Conservation (phyloP, 345 rosid species). For the Kernera saxatilis region DNA sequence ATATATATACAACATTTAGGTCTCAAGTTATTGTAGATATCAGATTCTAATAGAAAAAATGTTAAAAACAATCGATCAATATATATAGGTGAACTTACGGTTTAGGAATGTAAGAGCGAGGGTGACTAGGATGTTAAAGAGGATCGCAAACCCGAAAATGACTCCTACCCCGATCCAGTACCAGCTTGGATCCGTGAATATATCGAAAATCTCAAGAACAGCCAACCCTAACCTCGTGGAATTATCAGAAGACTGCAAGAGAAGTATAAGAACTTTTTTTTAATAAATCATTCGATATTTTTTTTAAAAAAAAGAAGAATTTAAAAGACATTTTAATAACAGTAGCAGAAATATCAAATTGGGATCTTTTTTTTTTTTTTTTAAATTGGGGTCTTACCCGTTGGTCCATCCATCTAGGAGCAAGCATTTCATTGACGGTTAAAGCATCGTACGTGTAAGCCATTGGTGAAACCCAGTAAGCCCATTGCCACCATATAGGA, state of each 20-base stretch:
- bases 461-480: conserved; percentile 86
- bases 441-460: conserved; percentile 66
- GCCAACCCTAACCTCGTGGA: conserved; percentile 50
- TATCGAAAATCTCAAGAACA: conserved; percentile 48
- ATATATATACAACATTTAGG: background rate
- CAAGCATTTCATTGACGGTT: conserved; percentile 63
- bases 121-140: conserved; percentile 75
- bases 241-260: conserved; percentile 50
- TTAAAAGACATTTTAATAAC: background rate
- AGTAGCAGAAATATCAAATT: background rate
- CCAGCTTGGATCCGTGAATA: conserved; percentile 57
- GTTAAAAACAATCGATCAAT: background rate
- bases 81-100: conserved; percentile 42
- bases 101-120: conserved; percentile 55
- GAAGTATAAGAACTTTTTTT: background rate
- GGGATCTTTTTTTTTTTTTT: too few species aligned
- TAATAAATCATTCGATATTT: background rate
- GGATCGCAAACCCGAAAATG: conserved; percentile 54
- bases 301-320: background rate
- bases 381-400: conserved; percentile 34
- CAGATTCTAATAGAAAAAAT: background rate
- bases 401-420: conserved; percentile 83
- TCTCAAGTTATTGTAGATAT: background rate
- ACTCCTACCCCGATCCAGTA: conserved; percentile 76
- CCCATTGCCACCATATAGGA: conserved; percentile 91